Conservation (phyloP, 345 rosid genomes). For the Euphorbia tirucalli region DNA sequence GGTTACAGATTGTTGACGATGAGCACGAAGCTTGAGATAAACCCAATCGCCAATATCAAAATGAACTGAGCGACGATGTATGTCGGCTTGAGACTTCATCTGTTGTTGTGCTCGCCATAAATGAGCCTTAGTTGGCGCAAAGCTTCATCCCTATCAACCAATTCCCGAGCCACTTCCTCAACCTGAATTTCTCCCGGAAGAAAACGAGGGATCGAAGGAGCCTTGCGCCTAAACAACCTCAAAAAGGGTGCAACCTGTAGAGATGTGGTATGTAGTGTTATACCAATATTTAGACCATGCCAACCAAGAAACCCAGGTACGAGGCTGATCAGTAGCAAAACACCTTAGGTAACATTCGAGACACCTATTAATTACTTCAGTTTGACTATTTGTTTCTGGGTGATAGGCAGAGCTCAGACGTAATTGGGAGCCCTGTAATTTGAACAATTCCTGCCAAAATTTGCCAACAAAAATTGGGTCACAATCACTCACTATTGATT, state of each 20-base stretch:
- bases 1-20: no score
- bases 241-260: not conserved
- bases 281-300: not conserved
- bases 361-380: not conserved
- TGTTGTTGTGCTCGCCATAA: no score
- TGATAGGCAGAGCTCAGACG: not conserved
- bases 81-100: no score
- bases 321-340: not conserved
- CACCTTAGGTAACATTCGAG: not conserved
- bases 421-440: not conserved
- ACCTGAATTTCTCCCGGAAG: not conserved
- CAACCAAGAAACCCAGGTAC: not conserved
- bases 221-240: not conserved
- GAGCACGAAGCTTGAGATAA: no score
- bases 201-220: not conserved
- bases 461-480: not conserved
- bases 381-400: not conserved
- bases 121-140: not conserved
- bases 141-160: not conserved
- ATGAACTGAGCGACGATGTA: no score
- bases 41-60: no score
- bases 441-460: not conserved
- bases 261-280: not conserved
- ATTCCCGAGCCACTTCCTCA: not conserved
- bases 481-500: not conserved